Base-by-base conservation (phyloP, 2,329 filamentous ascomycete species). In the Stromatinia cepivora region DNA sequence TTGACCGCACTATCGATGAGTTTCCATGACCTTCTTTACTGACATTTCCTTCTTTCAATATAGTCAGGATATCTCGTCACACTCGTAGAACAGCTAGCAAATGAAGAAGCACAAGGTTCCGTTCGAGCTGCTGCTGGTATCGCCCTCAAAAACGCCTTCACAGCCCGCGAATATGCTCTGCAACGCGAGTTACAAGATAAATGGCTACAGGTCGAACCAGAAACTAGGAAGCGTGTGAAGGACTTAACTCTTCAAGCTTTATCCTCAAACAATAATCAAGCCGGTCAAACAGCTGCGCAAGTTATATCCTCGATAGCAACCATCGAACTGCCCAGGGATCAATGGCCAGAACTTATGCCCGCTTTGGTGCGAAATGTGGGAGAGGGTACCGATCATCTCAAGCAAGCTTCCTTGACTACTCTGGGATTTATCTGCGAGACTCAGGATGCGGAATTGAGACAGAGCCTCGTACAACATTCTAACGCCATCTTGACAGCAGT, bases 381-480 rank as follows among this genome's bases (percentile, higher is more conserved):
- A 80, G 88, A 90, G 74, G 95, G 94, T 74, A 87, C 86, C 77
- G 91, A 94, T 78, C 89, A 93, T 82, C 89, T 97, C 80, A 99
- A 98, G 85, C 94, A 97, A 83, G 87, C 94, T 54, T 98, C 94
- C 57, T 84, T 99, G 78, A 94, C 93, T 70, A 91, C 94, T n/a
- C 97, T 99, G 80, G 95, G 95, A 76, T 99, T 95, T 83, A 94
- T 99, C 77, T 99, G 95, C 86, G 95, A 99, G 81, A 94, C 92
- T 76, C 93, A 97, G 78, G 95, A 99, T 78, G 79, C 87, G 62
- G 94, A 97, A 71, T 87, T 99, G 65, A 88, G 95, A 74, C 87
- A 92, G 72, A 90, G 91, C 80, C 82, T 97, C 77, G 86, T 91
- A 73, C 85, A 90, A 75, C 94, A 98, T 84, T 98, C 94, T 75